A percentile compares a stretch with the other conserved stretches of the same genome.
Evolutionary conservation across 2,329 filamentous ascomycete genomes (phyloP).

Genomic region (Nigrograna mackinnonii): DNA sequence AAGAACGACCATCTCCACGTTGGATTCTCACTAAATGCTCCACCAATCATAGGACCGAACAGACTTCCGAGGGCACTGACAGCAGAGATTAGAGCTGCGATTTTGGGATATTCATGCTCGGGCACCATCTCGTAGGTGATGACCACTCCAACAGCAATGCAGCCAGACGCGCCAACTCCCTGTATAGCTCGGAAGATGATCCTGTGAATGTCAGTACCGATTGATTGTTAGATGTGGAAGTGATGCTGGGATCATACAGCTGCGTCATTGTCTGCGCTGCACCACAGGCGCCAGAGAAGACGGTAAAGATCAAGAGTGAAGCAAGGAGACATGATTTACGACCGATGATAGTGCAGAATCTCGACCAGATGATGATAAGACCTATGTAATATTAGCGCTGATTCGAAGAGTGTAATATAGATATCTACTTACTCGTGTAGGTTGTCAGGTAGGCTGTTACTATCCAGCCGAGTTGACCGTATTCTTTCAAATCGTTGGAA

Average conservation of each 20-base stretch:
- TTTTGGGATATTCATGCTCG: conserved; percentile 3
- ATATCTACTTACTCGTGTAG: conserved; percentile 27
- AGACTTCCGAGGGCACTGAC: background rate
- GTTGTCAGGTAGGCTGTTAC: conserved; percentile 36
- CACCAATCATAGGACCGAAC: conserved; percentile 48
- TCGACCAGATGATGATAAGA: conserved; percentile 35
- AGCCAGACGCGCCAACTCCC: conserved; percentile 32
- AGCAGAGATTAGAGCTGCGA: background rate
- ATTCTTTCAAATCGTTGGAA: conserved; percentile 29
- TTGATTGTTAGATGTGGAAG: background rate
- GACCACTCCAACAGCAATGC: conserved; percentile 25
- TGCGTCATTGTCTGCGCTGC: conserved; percentile 31
- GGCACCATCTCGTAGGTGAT: conserved; percentile 31
- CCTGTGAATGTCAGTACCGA: conserved; percentile 7
- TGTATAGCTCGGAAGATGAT: conserved; percentile 35
- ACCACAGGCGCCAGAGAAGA: conserved; percentile 32
- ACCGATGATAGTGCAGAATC: conserved; percentile 35
- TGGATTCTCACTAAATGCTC: conserved; percentile 54
- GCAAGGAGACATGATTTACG: conserved; percentile 25
- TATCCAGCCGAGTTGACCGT: conserved; percentile 33
- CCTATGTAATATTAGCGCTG: conserved; percentile 14
- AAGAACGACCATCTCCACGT: conserved; percentile 66
- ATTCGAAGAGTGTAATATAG: background rate
- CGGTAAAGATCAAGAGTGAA: conserved; percentile 26
- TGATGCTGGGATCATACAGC: conserved; percentile 12